Evolutionary conservation across 2,329 filamentous ascomycete species (phyloP).

Genomic region (Tothia fuscella): DNA sequence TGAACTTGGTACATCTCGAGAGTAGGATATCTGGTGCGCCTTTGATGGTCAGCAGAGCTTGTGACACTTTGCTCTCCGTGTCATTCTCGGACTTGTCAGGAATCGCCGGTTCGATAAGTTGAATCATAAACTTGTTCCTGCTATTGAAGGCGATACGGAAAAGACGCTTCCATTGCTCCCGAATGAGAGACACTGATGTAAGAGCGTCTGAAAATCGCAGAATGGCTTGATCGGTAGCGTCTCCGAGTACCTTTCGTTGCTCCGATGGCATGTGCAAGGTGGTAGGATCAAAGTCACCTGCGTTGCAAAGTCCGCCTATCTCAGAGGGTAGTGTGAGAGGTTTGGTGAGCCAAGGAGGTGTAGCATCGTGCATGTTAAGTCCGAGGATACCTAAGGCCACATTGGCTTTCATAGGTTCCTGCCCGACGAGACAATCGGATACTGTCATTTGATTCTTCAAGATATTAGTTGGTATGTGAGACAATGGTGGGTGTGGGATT

Average conservation of each 20-base stretch:
- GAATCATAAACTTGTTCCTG: slow-evolving; percentile 74
- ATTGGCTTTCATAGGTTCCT: slow-evolving; percentile 38
- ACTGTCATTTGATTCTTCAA: slow-evolving; percentile 62
- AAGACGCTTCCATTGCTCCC: slow-evolving; percentile 50
- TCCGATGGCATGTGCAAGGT: slow-evolving; percentile 47
- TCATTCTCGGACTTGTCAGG: slow-evolving; percentile 17
- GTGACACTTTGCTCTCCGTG: slow-evolving; percentile 22
- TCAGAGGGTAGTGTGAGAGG: slow-evolving; percentile 48
- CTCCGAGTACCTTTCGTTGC: slow-evolving; percentile 56
- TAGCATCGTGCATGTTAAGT: slow-evolving; percentile 25
- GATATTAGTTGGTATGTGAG: background rate
- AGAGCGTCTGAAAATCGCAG: slow-evolving; percentile 59
- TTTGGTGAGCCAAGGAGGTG: slow-evolving; percentile 19
- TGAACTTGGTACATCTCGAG: slow-evolving; percentile 46
- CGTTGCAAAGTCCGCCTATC: slow-evolving; percentile 58
- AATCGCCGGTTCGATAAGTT: slow-evolving; percentile 37
- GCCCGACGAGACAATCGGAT: slow-evolving; percentile 53
- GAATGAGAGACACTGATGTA: slow-evolving; percentile 46
- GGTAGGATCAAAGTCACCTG: slow-evolving; percentile 59
- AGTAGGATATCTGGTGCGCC: slow-evolving; percentile 67
- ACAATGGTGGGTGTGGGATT: slow-evolving; percentile 1
- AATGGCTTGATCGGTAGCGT: slow-evolving; percentile 66
- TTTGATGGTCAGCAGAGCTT: slow-evolving; percentile 55
- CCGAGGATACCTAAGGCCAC: slow-evolving; percentile 31
- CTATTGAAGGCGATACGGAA: slow-evolving; percentile 60